Percentiles rank a stretch among this genome's conserved stretches.
These are phyloP conservation scores for Starmerella bombi DNA, from an alignment of 805 yeast species.

Conservation along the genomic window DNA sequence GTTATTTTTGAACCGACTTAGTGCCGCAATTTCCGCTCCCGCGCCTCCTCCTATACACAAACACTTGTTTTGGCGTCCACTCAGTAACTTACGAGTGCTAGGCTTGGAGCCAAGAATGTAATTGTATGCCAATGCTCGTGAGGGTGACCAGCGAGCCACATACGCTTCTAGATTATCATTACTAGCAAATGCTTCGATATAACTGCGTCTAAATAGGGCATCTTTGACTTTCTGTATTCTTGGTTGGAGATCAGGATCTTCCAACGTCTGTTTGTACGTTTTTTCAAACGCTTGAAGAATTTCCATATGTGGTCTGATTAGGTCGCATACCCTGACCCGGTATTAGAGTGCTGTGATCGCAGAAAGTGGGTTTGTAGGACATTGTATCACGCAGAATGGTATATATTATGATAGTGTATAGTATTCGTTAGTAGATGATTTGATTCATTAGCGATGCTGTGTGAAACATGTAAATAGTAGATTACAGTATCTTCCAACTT, in stretches of 20 bases:
- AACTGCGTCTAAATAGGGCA: constrained; percentile 56
- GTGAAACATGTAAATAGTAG: no score
- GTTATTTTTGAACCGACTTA: constrained; percentile 26
- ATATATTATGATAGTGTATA: no score
- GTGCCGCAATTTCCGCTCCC: constrained; percentile 59
- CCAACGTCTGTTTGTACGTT: constrained; percentile 21
- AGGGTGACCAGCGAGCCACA: constrained; percentile 75
- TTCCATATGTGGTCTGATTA: no score
- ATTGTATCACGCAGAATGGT: no score
- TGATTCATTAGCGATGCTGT: no score
- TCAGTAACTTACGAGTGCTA: constrained; percentile 29
- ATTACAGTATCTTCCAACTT: no score
- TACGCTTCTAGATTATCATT: constrained; percentile 60
- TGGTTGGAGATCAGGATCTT: constrained; percentile 24
- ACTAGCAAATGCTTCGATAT: constrained; percentile 51
- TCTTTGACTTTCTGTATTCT: constrained; percentile 59
- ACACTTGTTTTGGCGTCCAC: constrained; percentile 26
- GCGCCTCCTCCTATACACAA: constrained; percentile 84
- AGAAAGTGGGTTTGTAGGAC: no score
- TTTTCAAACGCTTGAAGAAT: constrained; percentile 23
- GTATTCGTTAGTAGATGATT: no score
- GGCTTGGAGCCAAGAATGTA: constrained; percentile 45
- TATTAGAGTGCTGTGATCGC: no score
- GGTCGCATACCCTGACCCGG: no score
- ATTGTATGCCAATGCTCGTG: constrained; percentile 62